phyloP scores from a whole-genome alignment of 148 eudicot species.

The Cornus kousa region DNA sequence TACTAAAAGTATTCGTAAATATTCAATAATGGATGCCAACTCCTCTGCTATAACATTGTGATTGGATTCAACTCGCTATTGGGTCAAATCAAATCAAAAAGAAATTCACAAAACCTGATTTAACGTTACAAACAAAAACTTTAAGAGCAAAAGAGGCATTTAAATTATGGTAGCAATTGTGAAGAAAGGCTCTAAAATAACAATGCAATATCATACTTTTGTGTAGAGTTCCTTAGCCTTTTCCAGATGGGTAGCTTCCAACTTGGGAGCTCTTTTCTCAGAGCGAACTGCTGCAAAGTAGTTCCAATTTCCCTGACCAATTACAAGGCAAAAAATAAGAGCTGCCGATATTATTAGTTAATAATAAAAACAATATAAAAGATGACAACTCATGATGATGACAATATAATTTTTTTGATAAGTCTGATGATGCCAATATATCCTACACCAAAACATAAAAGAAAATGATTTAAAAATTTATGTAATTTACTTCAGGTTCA shows the following conservation, averaged over 20 bases:
- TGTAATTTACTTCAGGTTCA: not conserved
- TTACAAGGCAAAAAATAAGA: constrained; percentile 15
- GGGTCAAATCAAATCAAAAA: not conserved
- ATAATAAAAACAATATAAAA: not conserved
- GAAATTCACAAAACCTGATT: not conserved
- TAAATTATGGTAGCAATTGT: not conserved
- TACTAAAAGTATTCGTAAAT: not conserved
- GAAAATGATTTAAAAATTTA: not conserved
- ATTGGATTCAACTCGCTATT: not conserved
- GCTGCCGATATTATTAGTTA: constrained; percentile 4
- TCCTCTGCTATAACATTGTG: constrained; percentile 1
- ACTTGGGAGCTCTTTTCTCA: constrained; percentile 84
- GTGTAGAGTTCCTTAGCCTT: constrained; percentile 92
- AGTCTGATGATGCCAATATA: not conserved
- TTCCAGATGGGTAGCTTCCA: constrained; percentile 91
- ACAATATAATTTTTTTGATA: not conserved
- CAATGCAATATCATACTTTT: constrained; percentile 44
- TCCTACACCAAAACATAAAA: not conserved
- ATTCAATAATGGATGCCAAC: not conserved
- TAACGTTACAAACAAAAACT: not conserved
- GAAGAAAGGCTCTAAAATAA: constrained; percentile 7
- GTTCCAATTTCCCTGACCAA: constrained; percentile 91
- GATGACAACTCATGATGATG: not conserved
- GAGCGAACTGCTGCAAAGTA: constrained; percentile 94
- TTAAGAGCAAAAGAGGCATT: not conserved